Base-by-base conservation (phyloP, 495 filamentous ascomycete species). In the Penicillium turbatum region DNA sequence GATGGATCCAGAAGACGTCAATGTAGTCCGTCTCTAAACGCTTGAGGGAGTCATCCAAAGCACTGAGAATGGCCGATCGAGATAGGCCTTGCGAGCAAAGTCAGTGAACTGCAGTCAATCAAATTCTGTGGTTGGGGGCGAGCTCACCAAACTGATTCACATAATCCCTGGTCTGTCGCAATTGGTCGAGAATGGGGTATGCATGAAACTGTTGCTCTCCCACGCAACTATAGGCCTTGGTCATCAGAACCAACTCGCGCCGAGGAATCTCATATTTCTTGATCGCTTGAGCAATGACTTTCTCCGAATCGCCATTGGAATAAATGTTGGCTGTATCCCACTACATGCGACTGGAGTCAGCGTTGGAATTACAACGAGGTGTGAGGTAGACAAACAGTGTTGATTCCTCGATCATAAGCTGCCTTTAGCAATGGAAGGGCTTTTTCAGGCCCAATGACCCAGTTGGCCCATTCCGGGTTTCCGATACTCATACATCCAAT, bases 241-340 rank as follows among this genome's bases (percentile, higher is more conserved):
- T 83, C 55, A 90, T 67, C 61, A 92, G 82, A 19, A 89, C 79
- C 19, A 92, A 69, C 58, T 79, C 81, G 32, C 78, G 66, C 12
- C 88, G 84, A 1, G 88, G 88, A 51, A 92, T 89, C 24, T 79
- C 72, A 70, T 85, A 89, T 56, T 82, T 65, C 61, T 83, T 82
- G 43, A 91, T 67, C 2, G 87, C 86, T 64, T 88, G 89, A 56
- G 78, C 86, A 45, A 91, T 75, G 55, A 90, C 85, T 37, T 72
- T 54, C 67, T 92, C 88, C 3, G 82, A 86, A 2, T 53, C 61
- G 29, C 88, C 88, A 57, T 88, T 77, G 5, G 83, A 86, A 67
- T 90, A 90, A 40, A 73, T 62, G 57, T 79, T 73, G 29, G 75
- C 56, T 13, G 41, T 44, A 31, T 44, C 41, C 41, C 41, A 44